Evolutionary conservation across 805 yeast species (phyloP), one percentile per base, ranked within the genome.

Genomic region (Cyberlindnera euphorbiiphila): DNA sequence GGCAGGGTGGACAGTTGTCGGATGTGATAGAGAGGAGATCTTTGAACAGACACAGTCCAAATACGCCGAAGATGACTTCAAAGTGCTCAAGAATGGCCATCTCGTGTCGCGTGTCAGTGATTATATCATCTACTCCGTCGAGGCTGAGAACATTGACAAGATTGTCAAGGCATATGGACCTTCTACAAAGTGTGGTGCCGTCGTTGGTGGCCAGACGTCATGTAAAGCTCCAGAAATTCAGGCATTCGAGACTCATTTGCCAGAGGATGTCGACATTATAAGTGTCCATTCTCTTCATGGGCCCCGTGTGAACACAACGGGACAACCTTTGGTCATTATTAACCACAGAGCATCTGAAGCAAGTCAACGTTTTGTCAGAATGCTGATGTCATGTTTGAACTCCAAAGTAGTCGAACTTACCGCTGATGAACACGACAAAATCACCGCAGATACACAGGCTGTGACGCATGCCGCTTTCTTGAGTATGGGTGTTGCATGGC

Each of bases 391-490:
- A 4, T 85, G 95, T 56, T 70, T 93, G 35, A 67, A 83, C 21
- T 86, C 96, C 10, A 83, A 82, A 46, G 68, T 74, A 24, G 97
- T 88, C 18, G 71, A 78, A 37, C 67, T 93, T 22, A 70, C 86
- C 0, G 95, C 93, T n/a, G 71, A 75, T 36, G 89, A 89, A 56
- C 98, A 93, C 59, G 98, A 93, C 59, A 76, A 74, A 51, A 91
- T 93, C 45, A 91, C 98, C 1, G 98, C 98, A 0, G 98, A 93
- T 59, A 93, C 98, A 2, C 98, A 93, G 60, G 98, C 98, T 0
- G 96, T 91, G 13, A 93, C 98, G 0, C 98, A 93, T 58, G 97
- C 97, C 10, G 98, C 97, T 0, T 93, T 93, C 55, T 66, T 93
- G 42, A 81, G 94, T 39, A 93, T 93, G 98, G 98, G 98, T 5